Conservation (phyloP, 495 filamentous ascomycete species). For the Penicillium antarcticum region DNA sequence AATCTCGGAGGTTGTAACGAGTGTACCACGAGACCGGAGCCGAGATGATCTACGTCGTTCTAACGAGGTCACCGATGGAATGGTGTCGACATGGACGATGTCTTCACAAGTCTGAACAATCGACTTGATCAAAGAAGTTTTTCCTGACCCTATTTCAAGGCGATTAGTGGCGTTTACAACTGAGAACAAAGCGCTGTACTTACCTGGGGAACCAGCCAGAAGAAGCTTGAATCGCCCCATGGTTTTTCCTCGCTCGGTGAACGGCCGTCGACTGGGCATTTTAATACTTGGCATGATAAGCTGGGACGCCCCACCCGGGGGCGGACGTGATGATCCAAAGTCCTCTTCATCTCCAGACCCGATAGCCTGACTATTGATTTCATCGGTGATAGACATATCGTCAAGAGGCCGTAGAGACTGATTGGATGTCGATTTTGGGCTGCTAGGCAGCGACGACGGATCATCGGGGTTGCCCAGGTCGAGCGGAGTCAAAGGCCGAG, state of each 20-base stretch:
- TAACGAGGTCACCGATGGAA: constrained; percentile 35
- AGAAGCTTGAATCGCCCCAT: constrained; percentile 87
- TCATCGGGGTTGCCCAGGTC: constrained; percentile 39
- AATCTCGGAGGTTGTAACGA: constrained; percentile 64
- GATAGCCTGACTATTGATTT: constrained; percentile 47
- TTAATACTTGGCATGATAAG: constrained; percentile 96
- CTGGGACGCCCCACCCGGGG: constrained; percentile 63
- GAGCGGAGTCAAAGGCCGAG: constrained; percentile 46
- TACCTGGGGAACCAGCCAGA: constrained; percentile 80
- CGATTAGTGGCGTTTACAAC: constrained; percentile 1
- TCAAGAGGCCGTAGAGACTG: constrained; percentile 48
- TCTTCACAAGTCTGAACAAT: constrained; percentile 94
- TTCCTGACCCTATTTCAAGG: constrained; percentile 57
- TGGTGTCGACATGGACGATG: constrained; percentile 91
- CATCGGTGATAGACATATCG: constrained; percentile 49
- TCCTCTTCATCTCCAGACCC: constrained; percentile 48
- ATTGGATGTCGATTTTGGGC: constrained; percentile 49
- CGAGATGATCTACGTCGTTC: constrained; percentile 25
- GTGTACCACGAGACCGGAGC: constrained; percentile 31
- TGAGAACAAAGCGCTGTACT: constrained; percentile 5
- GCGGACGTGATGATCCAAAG: constrained; percentile 20
- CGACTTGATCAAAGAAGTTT: constrained; percentile 88
- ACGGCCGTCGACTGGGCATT: constrained; percentile 90
- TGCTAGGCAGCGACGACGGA: constrained; percentile 48
- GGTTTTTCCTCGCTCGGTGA: constrained; percentile 80